Evolutionary conservation across 2,329 filamentous ascomycete genomes (phyloP).

Genomic region (Ceratocystis smalleyi): DNA sequence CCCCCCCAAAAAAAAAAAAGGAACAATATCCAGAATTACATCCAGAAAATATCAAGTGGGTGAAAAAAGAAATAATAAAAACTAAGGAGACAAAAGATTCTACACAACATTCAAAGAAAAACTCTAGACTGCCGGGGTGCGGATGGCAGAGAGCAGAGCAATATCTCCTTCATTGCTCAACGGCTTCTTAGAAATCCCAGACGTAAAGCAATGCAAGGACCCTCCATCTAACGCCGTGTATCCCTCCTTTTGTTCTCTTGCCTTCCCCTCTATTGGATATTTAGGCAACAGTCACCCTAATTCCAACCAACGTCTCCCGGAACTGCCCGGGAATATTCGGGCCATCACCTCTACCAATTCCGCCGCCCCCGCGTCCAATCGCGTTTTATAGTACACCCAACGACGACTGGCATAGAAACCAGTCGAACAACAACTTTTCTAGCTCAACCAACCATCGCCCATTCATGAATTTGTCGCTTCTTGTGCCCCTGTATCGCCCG

Average conservation of each 20-base stretch:
- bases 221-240: background rate
- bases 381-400: background rate
- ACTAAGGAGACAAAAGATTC: background rate
- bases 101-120: background rate
- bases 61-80: background rate
- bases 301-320: background rate
- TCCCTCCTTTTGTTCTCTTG: background rate
- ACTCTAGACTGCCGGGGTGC: background rate
- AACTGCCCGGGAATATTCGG: constrained; percentile 5
- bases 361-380: background rate
- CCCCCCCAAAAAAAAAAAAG: too few species aligned
- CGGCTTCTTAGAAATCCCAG: background rate
- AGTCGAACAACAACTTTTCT: background rate
- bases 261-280: background rate
- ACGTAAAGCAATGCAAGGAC: background rate
- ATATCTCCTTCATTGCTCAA: background rate
- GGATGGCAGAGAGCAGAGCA: background rate
- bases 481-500: constrained; percentile 6
- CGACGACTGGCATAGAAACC: background rate
- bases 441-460: background rate
- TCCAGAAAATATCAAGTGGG: background rate
- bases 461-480: background rate
- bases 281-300: constrained; percentile 6
- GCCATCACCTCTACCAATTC: background rate
- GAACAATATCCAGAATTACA: background rate